A percentile compares a stretch with the other conserved stretches of the same genome.
Evolutionary conservation across 805 yeast genomes (phyloP).

Genomic region (Pichia phayaonensis): DNA sequence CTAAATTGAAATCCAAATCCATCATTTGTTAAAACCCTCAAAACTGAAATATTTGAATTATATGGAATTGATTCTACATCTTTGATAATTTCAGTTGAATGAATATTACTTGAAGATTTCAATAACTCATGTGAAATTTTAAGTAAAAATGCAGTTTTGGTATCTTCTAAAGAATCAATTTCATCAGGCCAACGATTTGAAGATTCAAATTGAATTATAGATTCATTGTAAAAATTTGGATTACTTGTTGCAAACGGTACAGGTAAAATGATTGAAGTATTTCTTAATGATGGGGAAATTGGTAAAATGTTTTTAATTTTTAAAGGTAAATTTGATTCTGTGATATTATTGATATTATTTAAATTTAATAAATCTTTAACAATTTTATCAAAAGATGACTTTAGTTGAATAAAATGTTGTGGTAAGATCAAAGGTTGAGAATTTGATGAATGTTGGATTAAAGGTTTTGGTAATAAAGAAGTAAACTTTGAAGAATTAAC

Average conservation of each 20-base stretch:
- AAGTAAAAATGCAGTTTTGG: constrained; percentile 83
- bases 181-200: constrained; percentile 97
- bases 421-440: constrained; percentile 42
- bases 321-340: constrained; percentile 47
- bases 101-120: constrained; percentile 34
- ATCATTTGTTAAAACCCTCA: constrained; percentile 73
- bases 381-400: constrained; percentile 45
- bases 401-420: constrained; percentile 34
- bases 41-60: constrained; percentile 46
- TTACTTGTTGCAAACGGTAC: constrained; percentile 70
- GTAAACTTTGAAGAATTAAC: constrained; percentile 40
- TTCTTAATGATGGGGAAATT: constrained; percentile 65
- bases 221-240: constrained; percentile 75
- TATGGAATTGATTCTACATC: constrained; percentile 61
- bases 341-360: constrained; percentile 10
- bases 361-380: constrained; percentile 36
- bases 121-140: constrained; percentile 43
- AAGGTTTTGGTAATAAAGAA: constrained; percentile 49
- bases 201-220: constrained; percentile 78
- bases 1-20: constrained; percentile 82
- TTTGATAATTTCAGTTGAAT: constrained; percentile 51
- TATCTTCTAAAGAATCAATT: constrained; percentile 70
- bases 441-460: constrained; percentile 46
- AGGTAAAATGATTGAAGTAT: constrained; percentile 70
- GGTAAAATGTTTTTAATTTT: constrained; percentile 66